Evolutionary conservation across 495 filamentous ascomycete genomes (phyloP).

Genomic region (Penicillium chermesinum): DNA sequence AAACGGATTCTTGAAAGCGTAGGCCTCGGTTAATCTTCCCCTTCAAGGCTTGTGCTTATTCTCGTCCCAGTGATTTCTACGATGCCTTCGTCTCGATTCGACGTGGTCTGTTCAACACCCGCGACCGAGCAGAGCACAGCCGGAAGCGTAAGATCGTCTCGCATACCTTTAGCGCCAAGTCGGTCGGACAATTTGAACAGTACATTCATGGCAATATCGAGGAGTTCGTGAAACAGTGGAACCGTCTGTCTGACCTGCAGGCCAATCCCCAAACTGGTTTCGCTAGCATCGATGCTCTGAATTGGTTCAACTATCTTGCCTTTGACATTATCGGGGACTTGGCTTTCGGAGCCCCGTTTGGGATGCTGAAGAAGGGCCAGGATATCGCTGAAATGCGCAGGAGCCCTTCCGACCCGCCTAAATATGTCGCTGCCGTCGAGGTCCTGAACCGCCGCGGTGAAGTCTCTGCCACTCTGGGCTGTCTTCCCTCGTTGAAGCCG

Average conservation of each 20-base stretch:
- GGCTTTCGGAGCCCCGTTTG: conserved; percentile 51
- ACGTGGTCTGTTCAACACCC: conserved; percentile 86
- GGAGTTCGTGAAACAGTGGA: conserved; percentile 69
- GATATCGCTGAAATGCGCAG: conserved; percentile 59
- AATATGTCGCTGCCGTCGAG: conserved; percentile 48
- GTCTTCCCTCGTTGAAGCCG: conserved; percentile 41
- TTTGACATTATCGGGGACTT: conserved; percentile 82
- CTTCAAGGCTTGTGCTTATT: too few relatives aligned
- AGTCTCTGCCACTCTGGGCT: conserved; percentile 48
- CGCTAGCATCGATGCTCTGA: conserved; percentile 66
- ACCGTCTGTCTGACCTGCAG: conserved; percentile 44
- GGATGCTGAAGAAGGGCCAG: conserved; percentile 47
- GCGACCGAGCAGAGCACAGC: conserved; percentile 75
- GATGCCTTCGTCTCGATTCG: conserved; percentile 87
- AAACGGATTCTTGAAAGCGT: conserved; percentile 73
- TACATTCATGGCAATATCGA: conserved; percentile 81
- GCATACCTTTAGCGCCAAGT: conserved; percentile 82
- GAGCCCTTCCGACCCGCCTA: conserved; percentile 35
- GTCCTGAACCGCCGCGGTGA: conserved; percentile 53
- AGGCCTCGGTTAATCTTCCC: too few relatives aligned
- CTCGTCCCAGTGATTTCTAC: conserved; percentile 67
- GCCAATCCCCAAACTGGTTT: conserved; percentile 45
- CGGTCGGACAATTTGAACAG: conserved; percentile 78
- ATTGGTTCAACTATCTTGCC: conserved; percentile 93
- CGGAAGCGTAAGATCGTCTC: conserved; percentile 87